A percentile compares a stretch with the other conserved stretches of the same genome.
Conservation (phyloP, 768 basidiomycete genomes). For the Boletales sp. region DNA sequence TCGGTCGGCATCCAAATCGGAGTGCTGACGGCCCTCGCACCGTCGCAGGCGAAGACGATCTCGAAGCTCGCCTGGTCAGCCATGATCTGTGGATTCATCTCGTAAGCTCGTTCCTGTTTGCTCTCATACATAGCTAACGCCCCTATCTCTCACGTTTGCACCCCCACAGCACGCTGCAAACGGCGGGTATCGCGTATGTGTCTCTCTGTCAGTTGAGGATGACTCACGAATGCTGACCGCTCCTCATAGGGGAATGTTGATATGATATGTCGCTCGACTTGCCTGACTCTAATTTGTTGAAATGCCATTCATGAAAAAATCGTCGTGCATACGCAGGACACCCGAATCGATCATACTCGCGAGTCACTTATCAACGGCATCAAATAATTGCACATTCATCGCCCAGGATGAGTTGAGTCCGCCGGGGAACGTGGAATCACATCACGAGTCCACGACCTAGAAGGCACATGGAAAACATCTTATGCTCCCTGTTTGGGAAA, state of each 20-base stretch:
- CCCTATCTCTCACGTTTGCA: neutral
- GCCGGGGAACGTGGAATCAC: constrained; percentile 6
- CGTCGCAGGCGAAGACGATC: constrained; percentile 66
- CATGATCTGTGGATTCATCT: constrained; percentile 68
- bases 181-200: constrained; percentile 56
- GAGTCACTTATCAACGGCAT: no score
- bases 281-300: no score
- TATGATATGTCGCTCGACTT: constrained; percentile 5
- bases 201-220: neutral
- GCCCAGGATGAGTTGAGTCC: constrained; percentile 5
- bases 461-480: neutral
- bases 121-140: neutral
- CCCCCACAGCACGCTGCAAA: constrained; percentile 44
- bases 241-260: constrained; percentile 43
- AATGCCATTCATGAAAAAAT: no score
- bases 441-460: neutral
- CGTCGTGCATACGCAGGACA: no score
- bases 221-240: constrained; percentile 9
- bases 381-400: constrained; percentile 4
- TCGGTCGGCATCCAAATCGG: constrained; percentile 86
- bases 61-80: constrained; percentile 65
- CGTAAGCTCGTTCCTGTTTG: constrained; percentile 22
- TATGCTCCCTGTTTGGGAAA: constrained; percentile 52
- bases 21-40: constrained; percentile 67
- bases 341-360: no score